Evolutionary conservation across 2,329 filamentous ascomycete species (phyloP), one percentile per base, ranked within the genome.

Genomic region (Aureobasidium uvarum): DNA sequence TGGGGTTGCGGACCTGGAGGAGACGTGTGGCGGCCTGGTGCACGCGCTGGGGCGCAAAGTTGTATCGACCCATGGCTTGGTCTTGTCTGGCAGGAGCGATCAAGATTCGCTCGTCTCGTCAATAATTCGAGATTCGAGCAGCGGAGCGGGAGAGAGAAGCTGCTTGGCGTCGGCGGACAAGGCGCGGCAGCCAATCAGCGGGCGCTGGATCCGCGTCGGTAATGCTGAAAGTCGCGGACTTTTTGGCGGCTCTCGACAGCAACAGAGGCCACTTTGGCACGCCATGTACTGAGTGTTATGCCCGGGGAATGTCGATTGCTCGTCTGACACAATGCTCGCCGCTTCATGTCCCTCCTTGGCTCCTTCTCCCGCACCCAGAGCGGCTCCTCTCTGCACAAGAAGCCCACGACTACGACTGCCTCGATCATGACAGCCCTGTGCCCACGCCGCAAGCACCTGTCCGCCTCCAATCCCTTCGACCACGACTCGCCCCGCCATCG

Each of bases 281-380:
- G 18, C 18, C 13, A 60, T 60, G 56, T 48, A 38, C 41, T 60
- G 56, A 63, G 25, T 55, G 33, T 16, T 43, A 63, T 66, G 65
- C 33, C 36, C 25, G n/a, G 43, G 50, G 58, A 52, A 63, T 39
- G 65, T 50, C 39, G 50, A 55, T 39, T 65, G 62, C 36, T 31
- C 39, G 43, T 60, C 58, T 78, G 77, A 78, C 84, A 86, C 80
- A 71, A 88, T 88, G 86, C 81, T 77, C 79, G 79, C 75, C 78
- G 74, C 82, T 83, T 84, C 84, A 88, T 89, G 86, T 85, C 83
- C 84, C 78, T 82, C 78, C 75, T 83, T 79, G 81, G 80, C 78
- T 79, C 79, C 77, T 79, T 82, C 77, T 78, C 82, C 75, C 79
- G 81, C 78, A 72, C 74, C 76, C 70, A 75, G 77, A 75, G 59